phyloP scores from a whole-genome alignment of 495 filamentous ascomycete genomes.

The Bathelium albidoporum region DNA sequence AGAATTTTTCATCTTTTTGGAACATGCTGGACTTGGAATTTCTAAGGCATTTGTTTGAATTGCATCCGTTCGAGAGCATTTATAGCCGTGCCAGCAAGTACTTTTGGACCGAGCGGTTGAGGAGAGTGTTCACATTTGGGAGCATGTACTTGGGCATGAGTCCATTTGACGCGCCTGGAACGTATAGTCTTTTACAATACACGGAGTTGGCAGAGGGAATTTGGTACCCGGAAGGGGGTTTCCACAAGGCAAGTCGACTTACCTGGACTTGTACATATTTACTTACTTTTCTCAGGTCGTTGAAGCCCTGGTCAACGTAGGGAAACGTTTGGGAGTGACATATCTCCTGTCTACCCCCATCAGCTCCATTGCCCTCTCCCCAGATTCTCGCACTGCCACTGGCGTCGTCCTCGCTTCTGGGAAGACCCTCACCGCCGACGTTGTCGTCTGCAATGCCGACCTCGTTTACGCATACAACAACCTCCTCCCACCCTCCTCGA shows the following conservation, averaged over 20 bases:
- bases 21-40: conserved; percentile 44
- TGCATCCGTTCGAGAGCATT: conserved; percentile 58
- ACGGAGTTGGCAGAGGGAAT: conserved; percentile 63
- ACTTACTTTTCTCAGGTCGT: conserved; percentile 26
- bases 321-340: conserved; percentile 44
- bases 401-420: conserved; percentile 46
- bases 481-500: conserved; percentile 42
- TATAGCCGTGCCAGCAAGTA: conserved; percentile 49
- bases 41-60: conserved; percentile 38
- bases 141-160: conserved; percentile 74
- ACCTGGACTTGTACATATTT: neutral
- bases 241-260: conserved; percentile 39
- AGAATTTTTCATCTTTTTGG: conserved; percentile 48
- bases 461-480: conserved; percentile 61
- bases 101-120: conserved; percentile 55
- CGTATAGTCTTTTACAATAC: conserved; percentile 62
- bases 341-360: conserved; percentile 48
- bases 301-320: conserved; percentile 44
- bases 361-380: conserved; percentile 35
- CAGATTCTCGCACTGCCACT: conserved; percentile 36
- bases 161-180: conserved; percentile 61
- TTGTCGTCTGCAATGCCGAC: conserved; percentile 58
- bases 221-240: conserved; percentile 62
- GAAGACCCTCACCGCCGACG: conserved; percentile 44
- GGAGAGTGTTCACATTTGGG: conserved; percentile 59